Evolutionary conservation across 352 stramenopile genomes (phyloP), one percentile per base, ranked within the genome.

Genomic region (Globisporangium yorkense): DNA sequence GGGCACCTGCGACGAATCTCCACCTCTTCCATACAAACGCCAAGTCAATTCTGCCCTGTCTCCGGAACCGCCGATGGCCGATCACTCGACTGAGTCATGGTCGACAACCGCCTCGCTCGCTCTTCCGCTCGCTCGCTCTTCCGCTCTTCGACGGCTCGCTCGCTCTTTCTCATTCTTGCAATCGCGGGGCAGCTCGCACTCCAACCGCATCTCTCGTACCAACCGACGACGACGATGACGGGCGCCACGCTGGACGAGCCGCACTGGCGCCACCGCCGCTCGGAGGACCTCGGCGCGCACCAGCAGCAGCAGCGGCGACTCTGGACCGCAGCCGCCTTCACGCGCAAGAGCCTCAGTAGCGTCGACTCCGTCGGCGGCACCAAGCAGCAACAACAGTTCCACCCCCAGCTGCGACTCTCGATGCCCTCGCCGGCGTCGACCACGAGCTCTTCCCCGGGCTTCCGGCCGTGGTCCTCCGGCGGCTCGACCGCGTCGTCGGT

Each of bases 391-490:
- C 40, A 48, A 20, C 54, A 44, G 24, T 10, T 9, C 6, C 39
- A 18, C 12, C 44, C 21, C 13, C 46, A 44, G 20, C 7, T 46
- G 20, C 57, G 41, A 4, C 49, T 53, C 48, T 52, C 39, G 27
- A 49, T 62, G 9, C 43, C 43, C 12, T 64, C 58, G 51, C 47
- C 39, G 44, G 24, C 41, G 27, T 54, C 49, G 10, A 57, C 50
- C 29, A n/a, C 37, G 8, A 39, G 35, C 16, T 24, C 56, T 9
- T 37, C 40, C 54, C 39, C 56, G 24, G 27, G 41, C 41, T 60
- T 60, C 45, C 44, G 54, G 18, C 54, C 54, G 4, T 60, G 54
- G 54, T 60, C 45, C 13, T 60, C 54, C 7, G 54, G 13, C 5
- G 54, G 54, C 33, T 59, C 54, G 20, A 31, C 44, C 13, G 44